These are phyloP conservation scores for Hypoxylon crocopeplum DNA, from an alignment of 495 filamentous ascomycete species.

Conservation along the genomic window DNA sequence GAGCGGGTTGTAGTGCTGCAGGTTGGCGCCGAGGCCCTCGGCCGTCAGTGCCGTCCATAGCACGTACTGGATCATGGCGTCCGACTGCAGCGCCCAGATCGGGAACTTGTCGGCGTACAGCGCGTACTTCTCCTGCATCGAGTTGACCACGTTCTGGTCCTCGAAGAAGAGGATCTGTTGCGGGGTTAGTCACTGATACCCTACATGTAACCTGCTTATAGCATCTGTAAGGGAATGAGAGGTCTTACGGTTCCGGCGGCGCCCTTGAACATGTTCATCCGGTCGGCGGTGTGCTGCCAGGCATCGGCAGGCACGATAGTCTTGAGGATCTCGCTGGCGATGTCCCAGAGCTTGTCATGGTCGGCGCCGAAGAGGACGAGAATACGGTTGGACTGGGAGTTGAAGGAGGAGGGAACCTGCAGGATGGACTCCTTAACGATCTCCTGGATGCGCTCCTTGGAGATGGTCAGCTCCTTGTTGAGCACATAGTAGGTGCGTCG, in stretches of 20 bases:
- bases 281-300: slow-evolving; percentile 55
- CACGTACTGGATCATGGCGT: slow-evolving; percentile 71
- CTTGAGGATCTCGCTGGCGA: slow-evolving; percentile 61
- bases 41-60: slow-evolving; percentile 71
- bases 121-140: slow-evolving; percentile 60
- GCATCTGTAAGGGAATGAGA: neutral
- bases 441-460: slow-evolving; percentile 59
- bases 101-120: slow-evolving; percentile 69
- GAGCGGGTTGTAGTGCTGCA: slow-evolving; percentile 79
- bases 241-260: slow-evolving; percentile 62
- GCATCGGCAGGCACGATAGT: slow-evolving; percentile 61
- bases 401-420: slow-evolving; percentile 68
- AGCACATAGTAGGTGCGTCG: slow-evolving; percentile 68
- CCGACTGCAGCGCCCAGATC: slow-evolving; percentile 65
- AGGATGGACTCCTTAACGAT: slow-evolving; percentile 61
- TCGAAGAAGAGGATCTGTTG: slow-evolving; percentile 69
- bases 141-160: slow-evolving; percentile 58
- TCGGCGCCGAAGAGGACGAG: slow-evolving; percentile 67
- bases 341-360: slow-evolving; percentile 71
- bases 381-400: slow-evolving; percentile 68
- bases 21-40: slow-evolving; percentile 74
- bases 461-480: slow-evolving; percentile 60
- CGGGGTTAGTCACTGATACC: slow-evolving; percentile 2
- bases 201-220: neutral
- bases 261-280: slow-evolving; percentile 59